Conservation (phyloP, 768 basidiomycete species). For the Coprinopsis strossmayeri region DNA sequence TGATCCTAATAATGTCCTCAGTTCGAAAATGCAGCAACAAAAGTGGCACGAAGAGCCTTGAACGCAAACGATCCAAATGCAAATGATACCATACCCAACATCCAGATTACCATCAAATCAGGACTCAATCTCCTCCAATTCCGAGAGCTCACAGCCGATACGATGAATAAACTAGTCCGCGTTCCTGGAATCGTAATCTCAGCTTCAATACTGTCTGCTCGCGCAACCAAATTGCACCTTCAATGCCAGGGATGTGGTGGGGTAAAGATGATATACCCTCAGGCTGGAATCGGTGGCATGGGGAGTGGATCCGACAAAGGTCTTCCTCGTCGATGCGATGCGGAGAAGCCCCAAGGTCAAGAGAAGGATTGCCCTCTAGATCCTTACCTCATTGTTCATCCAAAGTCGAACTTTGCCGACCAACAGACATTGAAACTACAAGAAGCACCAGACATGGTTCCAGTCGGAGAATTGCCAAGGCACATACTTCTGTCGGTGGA, state of each 20-base stretch:
- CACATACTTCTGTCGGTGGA: slow-evolving; percentile 93
- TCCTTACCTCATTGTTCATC: slow-evolving; percentile 92
- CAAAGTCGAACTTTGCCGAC: slow-evolving; percentile 90
- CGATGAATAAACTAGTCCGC: slow-evolving; percentile 93
- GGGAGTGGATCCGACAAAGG: slow-evolving; percentile 81
- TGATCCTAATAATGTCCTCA: too few relatives aligned
- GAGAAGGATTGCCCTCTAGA: slow-evolving; percentile 94
- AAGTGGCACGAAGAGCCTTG: slow-evolving; percentile 53
- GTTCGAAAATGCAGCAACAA: slow-evolving; percentile 91
- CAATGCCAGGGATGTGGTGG: slow-evolving; percentile 90
- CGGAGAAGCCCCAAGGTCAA: slow-evolving; percentile 70
- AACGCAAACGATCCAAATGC: slow-evolving; percentile 20
- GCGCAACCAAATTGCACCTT: slow-evolving; percentile 86
- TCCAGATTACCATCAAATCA: slow-evolving; percentile 87
- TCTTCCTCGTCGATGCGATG: slow-evolving; percentile 84
- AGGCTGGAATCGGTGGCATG: slow-evolving; percentile 77
- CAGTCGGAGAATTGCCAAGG: slow-evolving; percentile 93
- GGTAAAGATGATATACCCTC: slow-evolving; percentile 70
- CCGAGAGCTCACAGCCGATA: slow-evolving; percentile 88
- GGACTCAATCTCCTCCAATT: slow-evolving; percentile 91
- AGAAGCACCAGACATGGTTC: slow-evolving; percentile 99
- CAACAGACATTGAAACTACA: slow-evolving; percentile 96
- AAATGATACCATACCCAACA: slow-evolving; percentile 44
- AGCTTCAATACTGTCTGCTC: slow-evolving; percentile 86
- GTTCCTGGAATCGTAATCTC: slow-evolving; percentile 98